phyloP scores from a whole-genome alignment of 177 flowering plant genomes.

The Tripterygium wilfordii region DNA sequence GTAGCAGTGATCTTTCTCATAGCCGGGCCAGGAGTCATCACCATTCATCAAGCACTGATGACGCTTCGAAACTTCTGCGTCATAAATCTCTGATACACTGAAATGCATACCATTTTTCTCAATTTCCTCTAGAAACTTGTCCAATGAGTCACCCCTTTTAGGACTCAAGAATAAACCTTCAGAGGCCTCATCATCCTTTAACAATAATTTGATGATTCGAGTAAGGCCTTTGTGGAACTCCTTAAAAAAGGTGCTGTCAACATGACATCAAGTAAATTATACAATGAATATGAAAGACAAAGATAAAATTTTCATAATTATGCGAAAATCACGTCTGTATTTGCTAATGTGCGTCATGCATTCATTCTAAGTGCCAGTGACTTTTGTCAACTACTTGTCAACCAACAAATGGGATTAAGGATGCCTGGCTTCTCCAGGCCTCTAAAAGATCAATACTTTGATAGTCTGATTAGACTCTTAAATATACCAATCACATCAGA shows the following conservation, averaged over 20 bases:
- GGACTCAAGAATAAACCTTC: slow-evolving; percentile 83
- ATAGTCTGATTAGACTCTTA: too few relatives aligned
- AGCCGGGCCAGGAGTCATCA: slow-evolving; percentile 67
- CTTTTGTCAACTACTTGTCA: too few relatives aligned
- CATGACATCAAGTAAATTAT: slow-evolving; percentile 10
- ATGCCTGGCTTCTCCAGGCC: too few relatives aligned
- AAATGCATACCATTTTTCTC: slow-evolving; percentile 43
- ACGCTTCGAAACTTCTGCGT: slow-evolving; percentile 60
- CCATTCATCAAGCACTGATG: slow-evolving; percentile 49
- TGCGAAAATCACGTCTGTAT: slow-evolving; percentile 3
- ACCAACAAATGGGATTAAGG: too few relatives aligned
- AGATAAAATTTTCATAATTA: slow-evolving; percentile 3
- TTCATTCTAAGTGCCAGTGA: too few relatives aligned
- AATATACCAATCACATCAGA: too few relatives aligned
- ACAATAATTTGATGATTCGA: slow-evolving; percentile 41
- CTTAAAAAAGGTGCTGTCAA: slow-evolving; percentile 68
- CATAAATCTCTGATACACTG: slow-evolving; percentile 52
- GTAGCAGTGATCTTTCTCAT: slow-evolving; percentile 81
- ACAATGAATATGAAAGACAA: slow-evolving; percentile 8
- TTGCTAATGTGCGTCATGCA: neutral
- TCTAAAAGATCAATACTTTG: too few relatives aligned
- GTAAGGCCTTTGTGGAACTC: slow-evolving; percentile 60
- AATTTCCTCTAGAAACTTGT: slow-evolving; percentile 59
- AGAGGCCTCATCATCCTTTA: slow-evolving; percentile 42
- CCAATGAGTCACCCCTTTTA: slow-evolving; percentile 76